Evolutionary conservation across 805 yeast genomes (phyloP), one percentile per base, ranked within the genome.

Genomic region (Zygotorulaspora danielsina): DNA sequence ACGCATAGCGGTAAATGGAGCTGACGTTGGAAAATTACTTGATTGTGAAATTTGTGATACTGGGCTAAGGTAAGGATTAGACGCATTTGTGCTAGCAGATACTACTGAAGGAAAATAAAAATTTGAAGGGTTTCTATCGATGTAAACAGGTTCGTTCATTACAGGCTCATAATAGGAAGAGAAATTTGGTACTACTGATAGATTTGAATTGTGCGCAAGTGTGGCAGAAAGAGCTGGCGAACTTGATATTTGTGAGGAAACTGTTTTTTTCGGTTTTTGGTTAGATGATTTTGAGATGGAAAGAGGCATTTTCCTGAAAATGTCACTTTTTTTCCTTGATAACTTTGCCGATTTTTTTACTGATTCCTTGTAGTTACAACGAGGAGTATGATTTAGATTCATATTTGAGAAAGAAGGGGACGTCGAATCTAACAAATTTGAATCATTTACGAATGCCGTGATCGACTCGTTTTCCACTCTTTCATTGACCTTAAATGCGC

Each of bases 301-400:
- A 7, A 36, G 27, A 25, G 32, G 25, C 21, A 34, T 34, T 21
- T 33, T 32, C 32, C 40, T 36, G 12, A 36, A 36, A 6, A 41
- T 41, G 17, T 41, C 41, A n/a, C n/a, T 32, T 13, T 18, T 32
- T 19, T 27, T 41, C 29, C 22, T 41, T 12, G 4, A 12, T 15
- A 12, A 9, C 18, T 27, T 27, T 27, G 12, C 9, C 4, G 31
- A 27, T 18, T 27, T 27, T 15, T 27, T 27, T 5, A 11, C 7
- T n/a, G 18, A 12, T 18, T 27, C 4, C 18, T 27, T 27, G 12
- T 18, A 9, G 4, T 6, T 11, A 12, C 15, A 12, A 5, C 15
- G 31, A 27, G 31, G 18, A 6, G 15, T 5, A n/a, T 6, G 4
- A 9, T 15, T 5, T 10, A 10, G 15, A 12, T n/a, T n/a, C 17